Conservation (phyloP, 176 grass and related monocot genomes). For the Phyllostachys edulis region DNA sequence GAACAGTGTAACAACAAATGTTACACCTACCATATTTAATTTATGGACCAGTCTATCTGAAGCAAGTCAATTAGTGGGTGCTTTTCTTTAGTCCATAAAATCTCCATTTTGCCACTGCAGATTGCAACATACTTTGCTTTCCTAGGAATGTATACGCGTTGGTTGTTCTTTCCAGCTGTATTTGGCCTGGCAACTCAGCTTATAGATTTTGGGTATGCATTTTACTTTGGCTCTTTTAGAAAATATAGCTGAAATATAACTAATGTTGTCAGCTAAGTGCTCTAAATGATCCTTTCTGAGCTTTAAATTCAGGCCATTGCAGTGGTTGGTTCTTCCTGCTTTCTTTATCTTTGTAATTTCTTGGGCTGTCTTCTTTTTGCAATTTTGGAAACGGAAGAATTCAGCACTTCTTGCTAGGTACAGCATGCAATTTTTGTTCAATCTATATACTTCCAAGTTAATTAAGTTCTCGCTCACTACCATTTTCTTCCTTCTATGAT, state of each 20-base stretch:
- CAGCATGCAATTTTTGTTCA: neutral
- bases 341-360: constrained; percentile 95
- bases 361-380: constrained; percentile 94
- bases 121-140: constrained; percentile 97
- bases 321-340: constrained; percentile 87
- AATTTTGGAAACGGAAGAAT: constrained; percentile 99
- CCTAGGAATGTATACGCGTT: constrained; percentile 94
- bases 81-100: neutral
- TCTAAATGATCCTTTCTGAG: constrained; percentile 26
- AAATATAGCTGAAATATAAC: constrained; percentile 9
- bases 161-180: constrained; percentile 93
- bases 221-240: neutral
- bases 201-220: constrained; percentile 86
- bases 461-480: constrained; percentile 11
- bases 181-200: constrained; percentile 82
- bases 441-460: constrained; percentile 3
- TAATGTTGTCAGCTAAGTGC: neutral
- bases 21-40: neutral
- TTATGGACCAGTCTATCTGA: constrained; percentile 23
- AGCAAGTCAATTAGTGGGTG: constrained; percentile 12
- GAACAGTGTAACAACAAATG: neutral
- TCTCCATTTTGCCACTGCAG: constrained; percentile 45
- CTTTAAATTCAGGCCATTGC: constrained; percentile 62
- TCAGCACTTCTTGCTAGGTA: constrained; percentile 86
- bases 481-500: neutral